phyloP scores from a whole-genome alignment of 2,329 filamentous ascomycete genomes.

The Ascochyta clinopodiicola region DNA sequence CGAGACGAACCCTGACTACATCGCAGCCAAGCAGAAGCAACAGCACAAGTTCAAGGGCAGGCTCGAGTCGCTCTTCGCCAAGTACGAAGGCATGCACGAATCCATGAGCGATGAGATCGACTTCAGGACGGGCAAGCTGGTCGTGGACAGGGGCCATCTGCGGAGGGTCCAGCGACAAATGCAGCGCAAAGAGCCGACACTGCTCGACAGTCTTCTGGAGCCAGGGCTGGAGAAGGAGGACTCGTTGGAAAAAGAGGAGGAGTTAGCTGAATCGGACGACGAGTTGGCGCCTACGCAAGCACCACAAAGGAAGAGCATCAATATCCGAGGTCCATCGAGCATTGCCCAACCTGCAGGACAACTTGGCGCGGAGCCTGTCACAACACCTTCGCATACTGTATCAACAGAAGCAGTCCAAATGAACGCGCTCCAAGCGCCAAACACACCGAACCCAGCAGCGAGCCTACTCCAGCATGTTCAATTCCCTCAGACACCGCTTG shows the following conservation, averaged over 20 bases:
- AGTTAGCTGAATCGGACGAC: conserved; percentile 28
- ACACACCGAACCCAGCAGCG: conserved; percentile 24
- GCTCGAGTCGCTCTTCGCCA: conserved; percentile 88
- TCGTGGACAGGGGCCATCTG: conserved; percentile 92
- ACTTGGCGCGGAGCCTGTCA: background rate
- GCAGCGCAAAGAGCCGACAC: conserved; percentile 29
- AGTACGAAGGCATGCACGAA: conserved; percentile 83
- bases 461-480: conserved; percentile 32
- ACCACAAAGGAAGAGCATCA: conserved; percentile 11
- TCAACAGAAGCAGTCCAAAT: conserved; percentile 2
- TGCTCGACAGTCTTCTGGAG: conserved; percentile 33
- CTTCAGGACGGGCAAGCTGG: conserved; percentile 76
- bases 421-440: conserved; percentile 12
- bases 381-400: background rate
- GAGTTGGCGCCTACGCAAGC: conserved; percentile 39
- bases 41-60: conserved; percentile 62
- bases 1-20: conserved; percentile 45
- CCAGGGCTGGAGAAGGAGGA: conserved; percentile 45
- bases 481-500: conserved; percentile 40
- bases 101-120: conserved; percentile 90
- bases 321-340: background rate
- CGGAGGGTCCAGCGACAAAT: conserved; percentile 56
- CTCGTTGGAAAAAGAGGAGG: conserved; percentile 39
- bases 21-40: conserved; percentile 45
- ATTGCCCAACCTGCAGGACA: background rate